Evolutionary conservation across 2,329 filamentous ascomycete genomes (phyloP).

Genomic region (Colletotrichum melonis): DNA sequence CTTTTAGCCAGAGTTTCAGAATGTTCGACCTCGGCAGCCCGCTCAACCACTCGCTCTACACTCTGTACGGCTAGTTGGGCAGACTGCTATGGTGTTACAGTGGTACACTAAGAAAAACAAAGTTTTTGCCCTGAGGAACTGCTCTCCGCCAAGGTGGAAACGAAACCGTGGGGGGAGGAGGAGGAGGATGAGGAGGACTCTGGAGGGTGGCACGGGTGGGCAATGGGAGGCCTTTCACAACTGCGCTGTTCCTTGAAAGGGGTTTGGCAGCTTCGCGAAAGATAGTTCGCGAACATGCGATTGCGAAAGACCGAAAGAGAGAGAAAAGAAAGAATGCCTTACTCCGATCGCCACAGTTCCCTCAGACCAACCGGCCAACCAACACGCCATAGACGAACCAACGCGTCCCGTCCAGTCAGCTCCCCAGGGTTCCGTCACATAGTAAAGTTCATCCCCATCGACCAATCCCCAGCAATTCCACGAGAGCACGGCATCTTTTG

Average conservation of each 20-base stretch:
- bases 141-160: not conserved
- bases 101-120: not conserved
- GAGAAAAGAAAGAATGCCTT: not conserved
- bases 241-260: not conserved
- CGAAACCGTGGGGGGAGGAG: not conserved
- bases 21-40: not conserved
- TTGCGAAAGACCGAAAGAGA: not conserved
- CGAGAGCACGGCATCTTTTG: not conserved
- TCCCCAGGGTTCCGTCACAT: constrained; percentile 26
- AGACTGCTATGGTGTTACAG: not conserved
- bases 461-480: constrained; percentile 18
- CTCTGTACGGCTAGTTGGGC: not conserved
- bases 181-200: too few species aligned
- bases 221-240: not conserved
- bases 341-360: not conserved
- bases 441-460: not conserved
- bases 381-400: not conserved
- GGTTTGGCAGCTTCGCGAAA: not conserved
- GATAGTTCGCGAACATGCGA: not conserved
- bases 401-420: not conserved
- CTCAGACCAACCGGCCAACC: not conserved
- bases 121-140: not conserved
- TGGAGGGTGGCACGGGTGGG: too few species aligned
- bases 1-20: not conserved
- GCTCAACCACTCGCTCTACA: not conserved